Evolutionary conservation across 2,329 filamentous ascomycete species (phyloP), one percentile per base, ranked within the genome.

Genomic region (Parastagonospora avenae): DNA sequence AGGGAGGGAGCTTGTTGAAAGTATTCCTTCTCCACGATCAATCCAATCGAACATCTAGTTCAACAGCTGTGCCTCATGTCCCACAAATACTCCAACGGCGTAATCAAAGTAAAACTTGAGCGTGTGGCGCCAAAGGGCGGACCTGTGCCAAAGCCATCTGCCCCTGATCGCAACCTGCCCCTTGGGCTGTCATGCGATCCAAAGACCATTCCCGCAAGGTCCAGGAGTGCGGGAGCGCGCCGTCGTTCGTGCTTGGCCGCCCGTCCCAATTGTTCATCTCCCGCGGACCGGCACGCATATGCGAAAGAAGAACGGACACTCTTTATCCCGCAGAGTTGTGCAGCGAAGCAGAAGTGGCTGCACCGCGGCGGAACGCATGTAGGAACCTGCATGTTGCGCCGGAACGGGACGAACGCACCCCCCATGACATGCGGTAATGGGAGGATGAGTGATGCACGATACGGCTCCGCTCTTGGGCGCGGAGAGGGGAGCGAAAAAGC

Each of bases 201-300:
- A 47, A 50, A 37, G 16, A 37, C 19, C 35, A 37, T 37, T 16
- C 19, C 19, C 35, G 35, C 35, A 52, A 60, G 60, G 59, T 62
- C 51, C 54, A 60, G 62, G 55, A 53, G 51, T 60, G 59, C 67
- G 66, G 67, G 66, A 68, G 62, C 59, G 63, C 44, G 59, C 61
- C 61, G 57, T 57, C 52, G 45, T 45, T 48, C 54, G 50, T 29
- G 19, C 46, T 53, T 55, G 49, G 58, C 57, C 48, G 55, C 55
- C 53, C 54, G 56, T 55, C 49, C 51, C 51, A 54, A 58, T 44
- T 55, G 56, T 54, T 50, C 60, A 55, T 59, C 55, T 62, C 54
- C 57, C 55, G 55, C 56, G 46, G 46, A 46, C 54, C 41, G 46
- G 15, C 49, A 33, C 46, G 48, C 44, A 42, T 38, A 15, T 28